Percentiles rank a stretch among this genome's conserved stretches.
Conservation (phyloP, 805 yeast species). For the Zygosaccharomyces pseudorouxii region DNA sequence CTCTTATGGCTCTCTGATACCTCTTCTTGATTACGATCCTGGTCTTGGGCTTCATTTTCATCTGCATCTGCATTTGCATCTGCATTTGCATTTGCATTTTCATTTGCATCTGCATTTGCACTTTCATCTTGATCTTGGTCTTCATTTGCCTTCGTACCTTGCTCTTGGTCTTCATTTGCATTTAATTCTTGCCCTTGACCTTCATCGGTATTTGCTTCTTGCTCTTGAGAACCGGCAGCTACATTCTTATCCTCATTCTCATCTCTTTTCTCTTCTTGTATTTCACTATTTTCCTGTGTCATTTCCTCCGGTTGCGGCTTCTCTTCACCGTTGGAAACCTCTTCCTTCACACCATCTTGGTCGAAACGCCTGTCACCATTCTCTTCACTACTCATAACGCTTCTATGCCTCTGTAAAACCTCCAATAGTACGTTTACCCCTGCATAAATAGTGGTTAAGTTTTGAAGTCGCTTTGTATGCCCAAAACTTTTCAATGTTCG, state of each 20-base stretch:
- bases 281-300: slow-evolving; percentile 2
- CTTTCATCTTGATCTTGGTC: background rate
- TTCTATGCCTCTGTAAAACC: slow-evolving; percentile 1
- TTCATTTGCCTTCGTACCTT: background rate
- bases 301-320: slow-evolving; percentile 5
- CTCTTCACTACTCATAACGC: slow-evolving; percentile 5
- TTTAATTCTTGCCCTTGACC: background rate
- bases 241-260: background rate
- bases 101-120: slow-evolving; percentile 4
- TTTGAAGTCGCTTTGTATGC: background rate
- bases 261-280: background rate
- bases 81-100: slow-evolving; percentile 1
- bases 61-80: background rate
- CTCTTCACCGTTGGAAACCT: background rate
- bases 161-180: too few relatives aligned
- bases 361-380: slow-evolving; percentile 3
- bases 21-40: background rate
- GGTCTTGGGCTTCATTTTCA: background rate
- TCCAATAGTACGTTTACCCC: background rate
- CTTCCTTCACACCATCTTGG: background rate
- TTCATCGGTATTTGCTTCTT: background rate
- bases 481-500: slow-evolving; percentile 3
- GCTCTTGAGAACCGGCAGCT: background rate
- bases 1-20: slow-evolving; percentile 11
- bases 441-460: background rate